A percentile compares a stretch with the other conserved stretches of the same genome.
These are phyloP conservation scores for Schwanniomyces pseudopolymorphus DNA, from an alignment of 805 yeast species.

Conservation along the genomic window DNA sequence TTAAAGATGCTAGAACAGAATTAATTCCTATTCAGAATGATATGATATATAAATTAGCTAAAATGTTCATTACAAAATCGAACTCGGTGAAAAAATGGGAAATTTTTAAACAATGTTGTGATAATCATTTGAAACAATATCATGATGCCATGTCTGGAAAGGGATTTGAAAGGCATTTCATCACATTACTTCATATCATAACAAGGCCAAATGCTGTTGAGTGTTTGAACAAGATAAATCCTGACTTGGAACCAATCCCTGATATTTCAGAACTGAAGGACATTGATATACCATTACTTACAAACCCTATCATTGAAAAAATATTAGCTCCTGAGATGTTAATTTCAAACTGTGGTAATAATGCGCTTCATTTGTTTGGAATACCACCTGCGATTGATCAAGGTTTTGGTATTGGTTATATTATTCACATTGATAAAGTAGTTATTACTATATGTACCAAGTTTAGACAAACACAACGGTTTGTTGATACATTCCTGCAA, in stretches of 20 bases:
- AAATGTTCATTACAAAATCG: constrained; percentile 60
- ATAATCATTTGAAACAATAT: constrained; percentile 49
- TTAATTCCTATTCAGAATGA: constrained; percentile 65
- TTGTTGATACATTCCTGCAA: constrained; percentile 64
- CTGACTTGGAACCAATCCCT: constrained; percentile 23
- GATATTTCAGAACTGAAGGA: constrained; percentile 12
- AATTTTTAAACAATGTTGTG: constrained; percentile 50
- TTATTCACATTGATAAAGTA: constrained; percentile 76
- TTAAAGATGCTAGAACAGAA: constrained; percentile 68
- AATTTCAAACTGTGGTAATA: constrained; percentile 90
- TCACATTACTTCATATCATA: constrained; percentile 58
- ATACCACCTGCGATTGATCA: constrained; percentile 89
- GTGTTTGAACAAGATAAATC: constrained; percentile 43
- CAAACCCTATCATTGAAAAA: constrained; percentile 32
- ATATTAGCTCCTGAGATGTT: constrained; percentile 38
- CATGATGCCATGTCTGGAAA: constrained; percentile 55
- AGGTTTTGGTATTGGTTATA: constrained; percentile 93
- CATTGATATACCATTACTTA: constrained; percentile 29
- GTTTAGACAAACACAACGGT: constrained; percentile 82
- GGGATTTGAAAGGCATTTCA: constrained; percentile 74
- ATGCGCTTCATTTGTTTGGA: constrained; percentile 82
- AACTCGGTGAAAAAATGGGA: constrained; percentile 48
- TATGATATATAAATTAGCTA: constrained; percentile 50
- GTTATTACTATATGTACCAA: constrained; percentile 83
- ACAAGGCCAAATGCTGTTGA: constrained; percentile 40